Evolutionary conservation across 148 eudicot genomes (phyloP).

Genomic region (Fagopyrum homotropicum): DNA sequence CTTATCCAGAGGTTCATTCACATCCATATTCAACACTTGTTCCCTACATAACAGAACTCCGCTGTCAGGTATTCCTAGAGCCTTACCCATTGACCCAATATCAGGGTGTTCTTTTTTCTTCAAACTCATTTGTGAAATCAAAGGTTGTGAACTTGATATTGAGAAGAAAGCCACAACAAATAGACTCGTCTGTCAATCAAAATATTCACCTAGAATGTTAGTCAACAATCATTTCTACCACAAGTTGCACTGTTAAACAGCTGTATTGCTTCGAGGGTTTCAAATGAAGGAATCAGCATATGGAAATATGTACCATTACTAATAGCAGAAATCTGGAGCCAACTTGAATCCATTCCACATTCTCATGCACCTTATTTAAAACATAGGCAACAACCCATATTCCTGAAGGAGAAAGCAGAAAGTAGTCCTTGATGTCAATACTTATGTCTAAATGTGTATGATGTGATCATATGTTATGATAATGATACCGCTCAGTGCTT

Average conservation of each 20-base stretch:
- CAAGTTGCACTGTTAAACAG: neutral
- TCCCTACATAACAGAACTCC: slow-evolving; percentile 37
- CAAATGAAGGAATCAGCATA: slow-evolving; percentile 2
- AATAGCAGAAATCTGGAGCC: slow-evolving; percentile 62
- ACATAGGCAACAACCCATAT: slow-evolving; percentile 65
- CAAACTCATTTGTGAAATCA: slow-evolving; percentile 70
- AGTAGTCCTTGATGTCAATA: neutral
- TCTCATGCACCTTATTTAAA: slow-evolving; percentile 62
- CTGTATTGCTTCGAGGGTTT: neutral
- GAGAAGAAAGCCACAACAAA: slow-evolving; percentile 79
- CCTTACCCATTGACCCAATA: slow-evolving; percentile 61
- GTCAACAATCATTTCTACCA: slow-evolving; percentile 8
- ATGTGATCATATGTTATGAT: neutral
- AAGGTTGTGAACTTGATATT: slow-evolving; percentile 76
- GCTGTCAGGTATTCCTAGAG: slow-evolving; percentile 62
- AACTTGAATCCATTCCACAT: slow-evolving; percentile 58
- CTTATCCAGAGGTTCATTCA: slow-evolving; percentile 65
- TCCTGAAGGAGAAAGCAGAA: slow-evolving; percentile 29
- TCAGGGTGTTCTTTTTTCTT: slow-evolving; percentile 41
- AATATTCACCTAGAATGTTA: slow-evolving; percentile 18
- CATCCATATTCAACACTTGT: slow-evolving; percentile 27
- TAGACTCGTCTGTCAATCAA: slow-evolving; percentile 52
- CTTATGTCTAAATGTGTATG: neutral
- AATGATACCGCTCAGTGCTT: neutral
- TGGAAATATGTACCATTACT: slow-evolving; percentile 39